A percentile compares a stretch with the other conserved stretches of the same genome.
These are phyloP conservation scores for Pistacia atlantica DNA, from an alignment of 345 rosid species.

Conservation along the genomic window DNA sequence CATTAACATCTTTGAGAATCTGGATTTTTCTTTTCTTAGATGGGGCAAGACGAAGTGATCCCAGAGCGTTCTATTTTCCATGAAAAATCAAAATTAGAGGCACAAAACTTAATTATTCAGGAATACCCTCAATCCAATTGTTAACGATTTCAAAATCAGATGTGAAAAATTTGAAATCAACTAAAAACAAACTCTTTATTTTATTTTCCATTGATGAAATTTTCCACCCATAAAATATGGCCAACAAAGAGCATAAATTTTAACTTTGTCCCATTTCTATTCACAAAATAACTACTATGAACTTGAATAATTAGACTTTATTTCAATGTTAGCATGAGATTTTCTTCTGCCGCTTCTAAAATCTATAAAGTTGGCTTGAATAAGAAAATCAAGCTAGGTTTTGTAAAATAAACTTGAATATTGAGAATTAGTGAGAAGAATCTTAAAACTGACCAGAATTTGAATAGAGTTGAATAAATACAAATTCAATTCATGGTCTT, in stretches of 20 bases:
- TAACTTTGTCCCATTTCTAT: no score
- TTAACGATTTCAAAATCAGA: background rate
- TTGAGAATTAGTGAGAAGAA: no score
- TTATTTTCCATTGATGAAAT: background rate
- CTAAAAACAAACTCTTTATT: no score
- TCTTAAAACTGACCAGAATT: background rate
- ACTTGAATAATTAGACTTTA: no score
- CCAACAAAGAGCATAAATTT: background rate
- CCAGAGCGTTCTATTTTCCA: constrained; percentile 53
- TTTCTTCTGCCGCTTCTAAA: no score
- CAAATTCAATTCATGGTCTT: background rate
- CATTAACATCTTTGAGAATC: constrained; percentile 64
- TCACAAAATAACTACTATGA: no score
- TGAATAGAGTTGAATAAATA: no score
- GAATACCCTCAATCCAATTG: background rate
- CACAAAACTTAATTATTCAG: background rate
- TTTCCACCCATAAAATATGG: background rate
- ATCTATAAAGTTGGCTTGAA: no score
- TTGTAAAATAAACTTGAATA: no score
- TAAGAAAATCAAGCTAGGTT: no score
- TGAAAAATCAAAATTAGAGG: background rate
- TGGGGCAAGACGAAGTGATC: constrained; percentile 58
- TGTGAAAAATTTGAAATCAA: background rate
- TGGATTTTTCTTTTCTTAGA: constrained; percentile 69
- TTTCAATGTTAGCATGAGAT: background rate